phyloP scores from a whole-genome alignment of 106 monocot genomes.

The Dioscorea zingiberensis region DNA sequence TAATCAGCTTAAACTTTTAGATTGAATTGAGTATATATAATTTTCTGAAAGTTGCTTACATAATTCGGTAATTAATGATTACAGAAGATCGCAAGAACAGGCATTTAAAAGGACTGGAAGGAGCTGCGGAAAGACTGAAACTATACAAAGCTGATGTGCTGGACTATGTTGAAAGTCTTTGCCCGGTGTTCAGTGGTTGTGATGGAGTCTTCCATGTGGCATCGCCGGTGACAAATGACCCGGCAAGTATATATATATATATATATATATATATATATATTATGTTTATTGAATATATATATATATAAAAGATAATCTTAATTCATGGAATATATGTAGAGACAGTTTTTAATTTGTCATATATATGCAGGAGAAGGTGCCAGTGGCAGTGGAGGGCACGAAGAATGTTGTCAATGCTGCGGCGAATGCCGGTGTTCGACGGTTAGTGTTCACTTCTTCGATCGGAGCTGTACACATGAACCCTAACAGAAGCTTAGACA shows the following conservation, averaged over 20 bases:
- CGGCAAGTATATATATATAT: slow-evolving; percentile 20
- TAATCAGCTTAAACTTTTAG: no score
- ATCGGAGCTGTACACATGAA: slow-evolving; percentile 49
- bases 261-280: no score
- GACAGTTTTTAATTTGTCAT: not conserved
- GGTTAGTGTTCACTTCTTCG: slow-evolving; percentile 53
- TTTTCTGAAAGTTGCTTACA: no score
- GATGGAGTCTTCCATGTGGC: slow-evolving; percentile 57
- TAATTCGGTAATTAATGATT: no score
- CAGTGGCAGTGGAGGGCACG: slow-evolving; percentile 33
- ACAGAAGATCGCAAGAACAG: slow-evolving; percentile 35
- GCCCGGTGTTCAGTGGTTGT: slow-evolving; percentile 30
- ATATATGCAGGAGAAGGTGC: slow-evolving; percentile 20
- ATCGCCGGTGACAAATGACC: slow-evolving; percentile 44
- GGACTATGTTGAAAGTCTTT: slow-evolving; percentile 26
- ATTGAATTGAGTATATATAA: no score
- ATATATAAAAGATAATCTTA: no score
- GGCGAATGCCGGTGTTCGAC: slow-evolving; percentile 22
- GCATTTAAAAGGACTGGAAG: slow-evolving; percentile 35
- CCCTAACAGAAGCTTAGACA: slow-evolving; percentile 22
- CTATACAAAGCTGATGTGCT: slow-evolving; percentile 38
- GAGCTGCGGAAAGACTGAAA: slow-evolving; percentile 31
- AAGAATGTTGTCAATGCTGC: slow-evolving; percentile 27
- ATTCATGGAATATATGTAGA: not conserved
- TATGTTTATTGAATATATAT: not conserved